Base-by-base conservation (phyloP, 768 basidiomycete genomes). In the Amanita thiersii region DNA sequence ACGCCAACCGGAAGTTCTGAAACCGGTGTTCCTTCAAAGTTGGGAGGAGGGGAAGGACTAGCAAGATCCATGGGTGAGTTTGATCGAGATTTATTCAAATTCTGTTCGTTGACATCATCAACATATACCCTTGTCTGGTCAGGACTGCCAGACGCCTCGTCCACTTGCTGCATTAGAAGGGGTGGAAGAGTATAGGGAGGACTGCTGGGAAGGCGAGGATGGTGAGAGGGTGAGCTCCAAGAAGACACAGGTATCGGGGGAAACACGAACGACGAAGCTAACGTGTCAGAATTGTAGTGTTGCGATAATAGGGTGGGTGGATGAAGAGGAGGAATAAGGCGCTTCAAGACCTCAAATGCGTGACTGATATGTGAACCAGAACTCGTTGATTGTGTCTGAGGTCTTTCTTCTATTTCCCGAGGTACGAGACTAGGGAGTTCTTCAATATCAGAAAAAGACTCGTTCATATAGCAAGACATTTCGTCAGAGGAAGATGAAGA, bases 371-470 rank as follows among this genome's bases (percentile, higher is more conserved):
- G 31, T 31, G 44, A 39, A 20, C 17, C 5, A 34, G 26, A 45
- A 47, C 14, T 39, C 18, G 21, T 26, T 29, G 14, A 10, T 3
- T 21, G 40, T 19, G 19, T 25, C 18, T 30, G 30, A 21, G 19
- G 41, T 25, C 31, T 15, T 20, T 23, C 23, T 15, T 29, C 19
- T 12, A 9, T 18, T 12, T 24, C 6, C 10, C 18, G n/a, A 2
- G 39, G 12, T 24, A 32, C 3, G 3, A 33, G 18, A 15, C 20
- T 21, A n/a, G 64, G 57, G 5, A 71, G 63, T 42, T 77, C 77
- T 49, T 81, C 78, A 37, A 70, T 56, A 39, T 80, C 78, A 12
- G 78, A 80, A 46, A 74, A 56, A 23, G 45, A 65, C 36, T 59
- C 63, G 18, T 61, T 61, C 4, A 58, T 55, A 19, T 54, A 45